A percentile compares a stretch with the other conserved stretches of the same genome.
phyloP scores from a whole-genome alignment of 345 rosid species.

The sweet orange (Citrus sinensis) region DNA sequence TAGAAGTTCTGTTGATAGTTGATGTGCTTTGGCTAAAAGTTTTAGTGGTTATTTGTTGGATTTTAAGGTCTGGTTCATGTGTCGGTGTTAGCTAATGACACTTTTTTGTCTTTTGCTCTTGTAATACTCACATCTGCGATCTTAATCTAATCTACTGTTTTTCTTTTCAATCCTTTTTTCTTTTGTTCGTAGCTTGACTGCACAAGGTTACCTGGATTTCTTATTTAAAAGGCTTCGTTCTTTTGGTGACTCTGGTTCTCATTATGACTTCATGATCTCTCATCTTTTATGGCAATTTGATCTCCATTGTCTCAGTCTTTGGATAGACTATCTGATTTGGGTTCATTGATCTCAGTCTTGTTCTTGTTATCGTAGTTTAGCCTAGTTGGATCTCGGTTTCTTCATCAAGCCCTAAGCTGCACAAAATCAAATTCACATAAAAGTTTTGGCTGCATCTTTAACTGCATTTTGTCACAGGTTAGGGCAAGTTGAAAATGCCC shows the following conservation, averaged over 20 bases:
- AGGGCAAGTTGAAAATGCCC: constrained; percentile 79
- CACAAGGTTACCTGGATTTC: not conserved
- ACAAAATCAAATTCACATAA: not conserved
- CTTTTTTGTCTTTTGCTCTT: constrained; percentile 1
- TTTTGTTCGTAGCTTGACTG: not conserved
- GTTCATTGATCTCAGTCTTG: not conserved
- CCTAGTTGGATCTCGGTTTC: constrained; percentile 3
- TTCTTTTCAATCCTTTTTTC: not conserved
- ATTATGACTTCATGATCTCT: not conserved
- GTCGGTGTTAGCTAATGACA: not conserved
- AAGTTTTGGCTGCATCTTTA: constrained; percentile 5
- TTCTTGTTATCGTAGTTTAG: constrained; percentile 1
- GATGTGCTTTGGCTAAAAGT: not conserved
- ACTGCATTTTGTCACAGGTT: constrained; percentile 53
- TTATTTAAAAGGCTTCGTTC: not conserved
- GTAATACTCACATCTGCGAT: not conserved
- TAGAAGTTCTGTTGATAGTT: not conserved
- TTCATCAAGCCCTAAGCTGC: constrained; percentile 2
- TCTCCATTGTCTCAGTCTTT: constrained; percentile 7
- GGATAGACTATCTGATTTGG: not conserved
- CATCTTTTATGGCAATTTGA: not conserved
- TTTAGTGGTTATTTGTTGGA: not conserved
- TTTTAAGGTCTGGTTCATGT: not conserved
- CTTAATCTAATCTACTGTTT: not conserved
- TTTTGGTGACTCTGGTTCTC: not conserved